Evolutionary conservation across 2,329 filamentous ascomycete species (phyloP).

Genomic region (Lachnellula occidentalis): DNA sequence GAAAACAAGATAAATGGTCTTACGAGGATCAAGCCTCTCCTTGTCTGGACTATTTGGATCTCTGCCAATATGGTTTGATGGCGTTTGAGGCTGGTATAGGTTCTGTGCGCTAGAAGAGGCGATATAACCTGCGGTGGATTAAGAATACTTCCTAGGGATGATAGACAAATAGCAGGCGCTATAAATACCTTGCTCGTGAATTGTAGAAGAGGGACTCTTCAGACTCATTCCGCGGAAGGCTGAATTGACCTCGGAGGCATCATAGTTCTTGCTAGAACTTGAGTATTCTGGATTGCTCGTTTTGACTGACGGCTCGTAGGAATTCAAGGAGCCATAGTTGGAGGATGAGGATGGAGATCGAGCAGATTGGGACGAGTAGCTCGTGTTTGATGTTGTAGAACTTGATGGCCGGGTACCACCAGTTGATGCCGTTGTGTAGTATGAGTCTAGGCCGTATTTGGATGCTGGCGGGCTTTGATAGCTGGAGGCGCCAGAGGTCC

Average conservation of each 20-base stretch:
- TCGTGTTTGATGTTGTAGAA: not conserved
- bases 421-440: not conserved
- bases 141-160: not conserved
- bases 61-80: slow-evolving; percentile 1
- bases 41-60: slow-evolving; percentile 4
- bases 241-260: not conserved
- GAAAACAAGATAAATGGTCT: not conserved
- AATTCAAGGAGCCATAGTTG: not conserved
- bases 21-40: slow-evolving; percentile 10
- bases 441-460: not conserved
- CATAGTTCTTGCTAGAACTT: not conserved
- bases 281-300: not conserved
- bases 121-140: not conserved
- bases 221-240: not conserved
- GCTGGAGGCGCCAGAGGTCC: not conserved
- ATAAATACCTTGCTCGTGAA: not conserved
- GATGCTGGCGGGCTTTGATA: not conserved
- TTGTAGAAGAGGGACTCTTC: not conserved
- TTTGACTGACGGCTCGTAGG: not conserved
- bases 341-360: not conserved
- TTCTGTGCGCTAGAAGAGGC: not conserved
- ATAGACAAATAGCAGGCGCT: not conserved
- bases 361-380: not conserved
- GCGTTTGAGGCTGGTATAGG: not conserved
- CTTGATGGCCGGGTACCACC: not conserved